Conservation (phyloP, 139 green algal species). For the Dunaliella primolecta region DNA sequence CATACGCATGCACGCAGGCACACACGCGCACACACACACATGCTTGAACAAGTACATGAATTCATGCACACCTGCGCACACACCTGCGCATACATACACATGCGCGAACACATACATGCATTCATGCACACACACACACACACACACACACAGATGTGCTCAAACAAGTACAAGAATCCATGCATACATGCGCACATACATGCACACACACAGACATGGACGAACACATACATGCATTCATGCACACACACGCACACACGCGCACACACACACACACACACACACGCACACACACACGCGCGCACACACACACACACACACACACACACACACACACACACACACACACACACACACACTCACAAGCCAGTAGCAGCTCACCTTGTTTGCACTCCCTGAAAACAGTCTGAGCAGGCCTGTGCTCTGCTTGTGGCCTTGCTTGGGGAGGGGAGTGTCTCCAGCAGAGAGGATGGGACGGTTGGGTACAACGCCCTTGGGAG, state of each 20-base stretch:
- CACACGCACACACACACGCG: too few species aligned
- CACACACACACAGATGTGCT: too few species aligned
- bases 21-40: too few species aligned
- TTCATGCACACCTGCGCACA: not conserved
- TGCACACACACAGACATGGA: not conserved
- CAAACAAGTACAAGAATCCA: too few species aligned
- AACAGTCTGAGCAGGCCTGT: not conserved
- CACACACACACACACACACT: not conserved
- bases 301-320: too few species aligned
- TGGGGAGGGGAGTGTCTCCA: not conserved
- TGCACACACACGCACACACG: too few species aligned
- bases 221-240: too few species aligned
- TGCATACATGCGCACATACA: not conserved
- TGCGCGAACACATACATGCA: too few species aligned
- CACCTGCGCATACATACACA: not conserved
- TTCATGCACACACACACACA: too few species aligned
- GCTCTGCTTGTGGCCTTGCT: not conserved
- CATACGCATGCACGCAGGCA: too few species aligned
- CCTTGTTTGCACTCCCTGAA: constrained; percentile 2
- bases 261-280: too few species aligned
- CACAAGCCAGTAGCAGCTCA: not conserved
- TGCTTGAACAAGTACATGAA: too few species aligned
- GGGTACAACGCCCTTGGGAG: constrained; percentile 15
- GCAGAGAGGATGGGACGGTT: constrained; percentile 34
- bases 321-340: not conserved